Evolutionary conservation across 2,329 filamentous ascomycete genomes (phyloP).

Genomic region (Drechslerella dactyloides): DNA sequence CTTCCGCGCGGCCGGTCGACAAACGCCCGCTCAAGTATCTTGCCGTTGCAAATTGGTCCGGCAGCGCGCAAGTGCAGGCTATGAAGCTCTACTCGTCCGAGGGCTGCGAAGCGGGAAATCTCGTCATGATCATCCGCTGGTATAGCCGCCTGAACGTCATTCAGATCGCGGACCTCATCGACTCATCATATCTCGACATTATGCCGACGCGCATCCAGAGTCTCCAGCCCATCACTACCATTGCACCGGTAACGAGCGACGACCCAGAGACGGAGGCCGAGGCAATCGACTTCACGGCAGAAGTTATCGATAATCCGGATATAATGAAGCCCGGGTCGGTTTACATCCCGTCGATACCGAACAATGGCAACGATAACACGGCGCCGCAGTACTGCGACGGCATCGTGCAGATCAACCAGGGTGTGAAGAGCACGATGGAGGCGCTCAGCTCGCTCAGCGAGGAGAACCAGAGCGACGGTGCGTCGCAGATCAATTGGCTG

Average conservation of each 20-base stretch:
- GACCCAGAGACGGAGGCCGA: not conserved
- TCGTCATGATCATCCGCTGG: conserved; percentile 28
- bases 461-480: not conserved
- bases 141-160: not conserved
- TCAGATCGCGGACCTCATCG: not conserved
- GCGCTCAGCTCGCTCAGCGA: not conserved
- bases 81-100: conserved; percentile 22
- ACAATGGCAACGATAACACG: not conserved
- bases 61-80: conserved; percentile 10
- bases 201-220: not conserved
- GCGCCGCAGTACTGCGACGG: conserved; percentile 13
- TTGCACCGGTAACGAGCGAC: not conserved
- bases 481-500: too few relatives aligned
- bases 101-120: conserved; percentile 10
- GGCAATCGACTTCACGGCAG: conserved; percentile 1
- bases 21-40: conserved; percentile 1
- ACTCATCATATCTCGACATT: not conserved
- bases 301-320: conserved; percentile 15
- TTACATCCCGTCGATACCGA: conserved; percentile 3
- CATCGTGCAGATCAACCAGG: conserved; percentile 6
- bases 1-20: not conserved
- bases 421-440: not conserved
- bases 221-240: not conserved
- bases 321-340: conserved; percentile 25
- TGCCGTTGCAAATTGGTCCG: conserved; percentile 23